A percentile compares a stretch with the other conserved stretches of the same genome.
Conservation (phyloP, 129 eudicot species). For the Flaveria sonorensis region DNA sequence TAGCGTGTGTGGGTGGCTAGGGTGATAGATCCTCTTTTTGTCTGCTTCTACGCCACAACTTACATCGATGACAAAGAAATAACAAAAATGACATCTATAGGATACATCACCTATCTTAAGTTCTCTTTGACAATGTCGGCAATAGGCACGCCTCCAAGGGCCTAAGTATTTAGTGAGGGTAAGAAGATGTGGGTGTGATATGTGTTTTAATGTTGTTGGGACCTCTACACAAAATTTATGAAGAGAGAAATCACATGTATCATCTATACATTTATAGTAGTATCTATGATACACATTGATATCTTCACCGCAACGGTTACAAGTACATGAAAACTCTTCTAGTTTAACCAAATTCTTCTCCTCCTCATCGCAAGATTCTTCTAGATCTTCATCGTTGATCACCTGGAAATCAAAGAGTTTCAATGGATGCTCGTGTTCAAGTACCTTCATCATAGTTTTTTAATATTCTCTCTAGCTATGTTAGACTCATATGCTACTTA, state of each 20-base stretch:
- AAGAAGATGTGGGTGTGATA: not conserved
- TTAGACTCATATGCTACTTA: not conserved
- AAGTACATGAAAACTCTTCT: not conserved
- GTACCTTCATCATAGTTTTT: not conserved
- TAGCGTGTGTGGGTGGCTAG: constrained; percentile 17
- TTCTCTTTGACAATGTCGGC: not conserved
- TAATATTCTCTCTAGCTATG: not conserved
- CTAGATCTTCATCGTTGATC: not conserved
- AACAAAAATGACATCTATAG: no score
- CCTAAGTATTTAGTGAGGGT: not conserved
- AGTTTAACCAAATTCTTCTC: not conserved
- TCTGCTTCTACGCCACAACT: not conserved
- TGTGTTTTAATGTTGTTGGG: not conserved
- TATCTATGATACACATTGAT: constrained; percentile 5
- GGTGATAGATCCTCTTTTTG: constrained; percentile 5
- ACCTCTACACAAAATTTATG: constrained; percentile 15
- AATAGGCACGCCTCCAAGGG: not conserved
- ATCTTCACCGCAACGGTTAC: constrained; percentile 9
- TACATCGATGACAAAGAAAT: not conserved
- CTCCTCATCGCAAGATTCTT: not conserved
- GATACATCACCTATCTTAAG: no score
- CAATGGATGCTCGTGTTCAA: not conserved
- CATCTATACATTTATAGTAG: not conserved
- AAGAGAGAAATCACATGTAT: constrained; percentile 8
- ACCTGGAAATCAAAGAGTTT: not conserved